Evolutionary conservation across 306 rosid genomes (phyloP).

Genomic region (Cicer chorassanicum): DNA sequence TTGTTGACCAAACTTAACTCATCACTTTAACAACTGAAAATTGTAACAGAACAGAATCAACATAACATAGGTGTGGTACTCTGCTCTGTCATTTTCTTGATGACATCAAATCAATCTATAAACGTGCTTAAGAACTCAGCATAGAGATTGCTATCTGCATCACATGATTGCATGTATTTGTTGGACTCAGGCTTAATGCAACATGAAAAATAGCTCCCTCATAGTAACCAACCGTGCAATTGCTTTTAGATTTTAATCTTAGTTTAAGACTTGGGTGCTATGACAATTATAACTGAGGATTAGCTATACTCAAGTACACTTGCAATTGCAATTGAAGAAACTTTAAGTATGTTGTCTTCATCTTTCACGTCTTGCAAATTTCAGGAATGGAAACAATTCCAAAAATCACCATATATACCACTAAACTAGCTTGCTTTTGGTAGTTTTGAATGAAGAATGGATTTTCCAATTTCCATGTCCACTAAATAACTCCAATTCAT

Average conservation of each 20-base stretch:
- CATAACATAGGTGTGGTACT: not conserved
- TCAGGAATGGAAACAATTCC: conserved; percentile 24
- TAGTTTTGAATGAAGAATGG: conserved; percentile 6
- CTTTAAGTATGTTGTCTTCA: conserved; percentile 59
- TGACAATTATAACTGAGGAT: conserved; percentile 67
- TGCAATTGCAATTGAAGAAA: conserved; percentile 68
- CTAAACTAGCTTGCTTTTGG: not conserved
- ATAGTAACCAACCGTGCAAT: no score
- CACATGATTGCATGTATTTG: not conserved
- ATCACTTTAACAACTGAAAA: not conserved
- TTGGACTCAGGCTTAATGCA: no score
- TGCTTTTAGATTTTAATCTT: no score
- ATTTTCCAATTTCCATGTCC: not conserved
- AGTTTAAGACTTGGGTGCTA: conserved; percentile 62
- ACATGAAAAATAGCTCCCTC: not conserved
- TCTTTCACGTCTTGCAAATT: not conserved
- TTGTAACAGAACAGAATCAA: not conserved
- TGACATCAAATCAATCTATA: conserved; percentile 29
- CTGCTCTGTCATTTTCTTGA: not conserved
- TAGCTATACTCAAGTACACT: conserved; percentile 80
- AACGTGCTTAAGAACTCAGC: conserved; percentile 16
- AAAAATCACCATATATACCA: not conserved
- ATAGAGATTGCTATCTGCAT: conserved; percentile 7
- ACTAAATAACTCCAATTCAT: not conserved
- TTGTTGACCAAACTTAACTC: not conserved